phyloP scores from a whole-genome alignment of 768 basidiomycete genomes.

The Mycena leptocephala region DNA sequence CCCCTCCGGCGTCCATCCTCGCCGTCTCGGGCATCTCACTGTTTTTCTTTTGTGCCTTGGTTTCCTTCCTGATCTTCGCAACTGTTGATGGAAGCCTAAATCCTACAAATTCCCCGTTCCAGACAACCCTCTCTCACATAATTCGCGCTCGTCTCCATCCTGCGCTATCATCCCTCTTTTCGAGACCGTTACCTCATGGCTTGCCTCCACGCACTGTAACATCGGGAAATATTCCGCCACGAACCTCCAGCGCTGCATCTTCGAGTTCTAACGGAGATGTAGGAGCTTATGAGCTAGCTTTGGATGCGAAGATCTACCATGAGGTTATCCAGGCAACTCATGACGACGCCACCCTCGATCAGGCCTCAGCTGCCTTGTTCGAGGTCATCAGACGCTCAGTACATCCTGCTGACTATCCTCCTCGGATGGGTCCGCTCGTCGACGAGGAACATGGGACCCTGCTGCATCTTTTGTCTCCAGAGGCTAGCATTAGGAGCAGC shows the following conservation, averaged over 20 bases:
- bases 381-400: not conserved
- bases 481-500: too few relatives aligned
- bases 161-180: not conserved
- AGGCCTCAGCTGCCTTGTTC: constrained; percentile 20
- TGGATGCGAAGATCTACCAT: constrained; percentile 19
- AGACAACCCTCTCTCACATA: not conserved
- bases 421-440: too few relatives aligned
- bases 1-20: constrained; percentile 3
- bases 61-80: too few relatives aligned
- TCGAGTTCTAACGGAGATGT: too few relatives aligned
- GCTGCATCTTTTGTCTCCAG: too few relatives aligned
- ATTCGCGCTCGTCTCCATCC: not conserved
- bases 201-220: not conserved
- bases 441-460: too few relatives aligned
- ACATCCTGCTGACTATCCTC: too few relatives aligned
- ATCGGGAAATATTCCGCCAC: too few relatives aligned
- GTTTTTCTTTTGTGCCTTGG: constrained; percentile 23
- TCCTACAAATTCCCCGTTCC: not conserved
- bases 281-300: too few relatives aligned
- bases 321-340: constrained; percentile 18
- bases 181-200: not conserved
- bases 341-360: constrained; percentile 23
- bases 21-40: constrained; percentile 26
- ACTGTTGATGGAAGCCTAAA: not conserved
- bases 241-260: not conserved